Evolutionary conservation across 768 basidiomycete species (phyloP), one percentile per base, ranked within the genome.

Genomic region (Tulasnella sp.): DNA sequence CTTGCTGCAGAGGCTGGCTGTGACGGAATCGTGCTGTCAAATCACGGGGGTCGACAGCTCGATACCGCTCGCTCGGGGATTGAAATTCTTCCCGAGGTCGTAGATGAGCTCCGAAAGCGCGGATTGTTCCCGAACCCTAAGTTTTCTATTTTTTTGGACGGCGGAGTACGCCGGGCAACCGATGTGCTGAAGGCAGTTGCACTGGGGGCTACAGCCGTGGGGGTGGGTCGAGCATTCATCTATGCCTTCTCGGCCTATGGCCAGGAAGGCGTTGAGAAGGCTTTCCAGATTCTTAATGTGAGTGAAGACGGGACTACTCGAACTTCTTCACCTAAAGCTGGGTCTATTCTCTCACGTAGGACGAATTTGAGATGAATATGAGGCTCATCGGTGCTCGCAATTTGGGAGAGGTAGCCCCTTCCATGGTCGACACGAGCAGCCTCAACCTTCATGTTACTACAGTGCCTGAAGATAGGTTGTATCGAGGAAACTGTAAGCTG

Each of bases 311-410:
- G 27, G 44, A 72, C 36, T 21, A 14, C 21, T 78, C 46, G 44
- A 38, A 40, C 24, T 31, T 44, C 38, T 21, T 27, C 36, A n/a
- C 39, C n/a, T n/a, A 24, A 40, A 44, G 34, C 14, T 39, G 27
- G n/a, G 31, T 34, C 31, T 24, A 24, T 21, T 74, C 12, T 39
- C 34, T 62, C 19, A 9, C 80, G 12, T 83, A 98, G 95, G 95
- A 97, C 82, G 97, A 99, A 85, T 95, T 99, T 82, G 95, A 97
- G 87, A 98, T 99, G 97, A 96, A 97, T 85, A 89, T 98, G 90
- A 92, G 97, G 21, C 88, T 99, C 1, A 85, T 99, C 39, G 97
- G 97, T 9, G 96, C 96, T 0, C 90, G 88, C 4, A 93, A 89
- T 0, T 84, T 99, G 68, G 89, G 88, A 76, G 95, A 98, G 44